Percentiles rank a stretch among this genome's conserved stretches.
phyloP scores from a whole-genome alignment of 2,329 filamentous ascomycete genomes.

The Cladophialophora psammophila region DNA sequence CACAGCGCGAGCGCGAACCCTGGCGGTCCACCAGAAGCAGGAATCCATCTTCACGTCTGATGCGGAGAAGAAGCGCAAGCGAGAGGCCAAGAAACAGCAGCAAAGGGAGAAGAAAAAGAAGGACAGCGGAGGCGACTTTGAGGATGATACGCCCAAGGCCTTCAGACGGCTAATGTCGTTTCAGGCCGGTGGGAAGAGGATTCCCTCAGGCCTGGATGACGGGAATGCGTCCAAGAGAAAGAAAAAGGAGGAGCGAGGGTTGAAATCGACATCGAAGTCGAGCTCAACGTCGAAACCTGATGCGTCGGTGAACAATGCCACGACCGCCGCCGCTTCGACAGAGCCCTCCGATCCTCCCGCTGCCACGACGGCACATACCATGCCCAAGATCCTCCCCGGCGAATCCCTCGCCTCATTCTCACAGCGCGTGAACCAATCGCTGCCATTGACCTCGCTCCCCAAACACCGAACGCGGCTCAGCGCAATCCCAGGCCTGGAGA shows the following conservation, averaged over 20 bases:
- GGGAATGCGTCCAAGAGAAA: constrained; percentile 54
- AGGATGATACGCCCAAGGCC: constrained; percentile 85
- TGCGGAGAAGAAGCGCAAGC: constrained; percentile 42
- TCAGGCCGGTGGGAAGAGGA: constrained; percentile 65
- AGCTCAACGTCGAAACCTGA: constrained; percentile 38
- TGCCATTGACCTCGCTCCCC: constrained; percentile 76
- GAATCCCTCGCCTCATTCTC: constrained; percentile 84
- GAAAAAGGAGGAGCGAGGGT: constrained; percentile 54
- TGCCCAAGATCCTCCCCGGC: constrained; percentile 75
- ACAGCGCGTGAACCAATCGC: constrained; percentile 80
- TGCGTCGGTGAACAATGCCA: constrained; percentile 27
- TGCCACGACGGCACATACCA: constrained; percentile 35
- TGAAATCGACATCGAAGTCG: constrained; percentile 35
- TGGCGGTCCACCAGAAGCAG: constrained; percentile 52
- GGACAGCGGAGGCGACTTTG: constrained; percentile 48
- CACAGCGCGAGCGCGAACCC: constrained; percentile 63
- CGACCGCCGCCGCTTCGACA: constrained; percentile 1
- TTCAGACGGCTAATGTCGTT: constrained; percentile 87
- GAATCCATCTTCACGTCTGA: constrained; percentile 47
- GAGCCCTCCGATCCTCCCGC: neutral
- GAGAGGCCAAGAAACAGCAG: constrained; percentile 44
- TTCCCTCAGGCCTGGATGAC: constrained; percentile 73
- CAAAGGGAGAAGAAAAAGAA: constrained; percentile 44
- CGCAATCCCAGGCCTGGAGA: constrained; percentile 64
- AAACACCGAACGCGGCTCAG: constrained; percentile 57